Percentiles rank a stretch among this genome's conserved stretches.
Evolutionary conservation across 1,284 basidiomycete species (phyloP).

Genomic region (Leccinum subrobustum): DNA sequence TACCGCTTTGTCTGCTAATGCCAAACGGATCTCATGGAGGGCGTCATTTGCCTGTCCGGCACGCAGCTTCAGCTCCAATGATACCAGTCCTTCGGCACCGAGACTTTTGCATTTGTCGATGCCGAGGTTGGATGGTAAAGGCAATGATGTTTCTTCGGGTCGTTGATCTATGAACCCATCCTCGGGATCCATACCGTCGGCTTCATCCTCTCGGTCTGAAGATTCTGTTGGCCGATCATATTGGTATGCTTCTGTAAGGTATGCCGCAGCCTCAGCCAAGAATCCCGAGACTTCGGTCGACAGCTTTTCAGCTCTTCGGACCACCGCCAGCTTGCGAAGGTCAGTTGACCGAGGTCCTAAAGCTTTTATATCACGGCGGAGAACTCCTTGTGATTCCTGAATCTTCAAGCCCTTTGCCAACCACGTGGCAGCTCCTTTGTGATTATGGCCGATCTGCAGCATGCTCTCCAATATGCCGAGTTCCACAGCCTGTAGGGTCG

Average conservation of each 20-base stretch:
- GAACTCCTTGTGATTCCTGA: too few relatives aligned
- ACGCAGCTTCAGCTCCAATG: not conserved
- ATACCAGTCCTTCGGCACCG: not conserved
- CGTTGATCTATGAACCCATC: not conserved
- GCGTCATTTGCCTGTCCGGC: not conserved
- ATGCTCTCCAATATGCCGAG: not conserved
- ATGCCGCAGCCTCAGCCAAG: not conserved
- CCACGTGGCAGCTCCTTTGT: too few relatives aligned
- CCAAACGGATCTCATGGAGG: not conserved
- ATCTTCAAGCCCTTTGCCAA: too few relatives aligned
- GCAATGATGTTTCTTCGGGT: not conserved
- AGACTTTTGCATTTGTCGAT: not conserved
- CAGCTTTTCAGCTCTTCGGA: too few relatives aligned
- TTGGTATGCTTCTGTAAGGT: not conserved
- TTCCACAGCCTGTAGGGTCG: not conserved
- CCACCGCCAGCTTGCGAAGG: too few relatives aligned
- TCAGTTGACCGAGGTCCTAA: too few relatives aligned
- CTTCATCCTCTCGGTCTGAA: not conserved
- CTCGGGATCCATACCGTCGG: not conserved
- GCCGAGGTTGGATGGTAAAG: not conserved
- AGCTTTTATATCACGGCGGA: too few relatives aligned
- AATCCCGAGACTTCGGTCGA: not conserved
- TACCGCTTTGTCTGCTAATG: not conserved
- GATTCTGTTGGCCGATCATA: not conserved
- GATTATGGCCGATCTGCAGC: not conserved